phyloP scores from a whole-genome alignment of 306 rosid species.

The Spatholobus suberectus region DNA sequence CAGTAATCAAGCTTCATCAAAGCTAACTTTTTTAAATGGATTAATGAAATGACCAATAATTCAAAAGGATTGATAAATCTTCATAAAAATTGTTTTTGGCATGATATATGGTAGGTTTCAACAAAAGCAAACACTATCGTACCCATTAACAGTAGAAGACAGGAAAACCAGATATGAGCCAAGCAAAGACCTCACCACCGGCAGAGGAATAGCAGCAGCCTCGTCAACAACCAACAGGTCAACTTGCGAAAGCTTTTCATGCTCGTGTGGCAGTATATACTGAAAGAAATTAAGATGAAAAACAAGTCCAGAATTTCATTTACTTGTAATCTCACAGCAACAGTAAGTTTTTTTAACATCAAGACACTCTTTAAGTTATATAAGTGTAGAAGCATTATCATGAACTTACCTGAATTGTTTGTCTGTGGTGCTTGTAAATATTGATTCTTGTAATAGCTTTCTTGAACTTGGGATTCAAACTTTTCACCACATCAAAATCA shows the following conservation, averaged over 20 bases:
- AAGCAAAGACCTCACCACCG: slow-evolving; percentile 85
- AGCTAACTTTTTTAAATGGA: no score
- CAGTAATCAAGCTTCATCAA: no score
- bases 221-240: slow-evolving; percentile 90
- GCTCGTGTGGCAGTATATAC: slow-evolving; percentile 90
- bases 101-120: slow-evolving; percentile 1
- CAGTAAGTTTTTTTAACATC: slow-evolving; percentile 7
- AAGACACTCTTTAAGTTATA: no score
- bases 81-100: neutral
- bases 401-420: slow-evolving; percentile 80
- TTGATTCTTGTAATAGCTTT: slow-evolving; percentile 75
- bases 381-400: slow-evolving; percentile 5
- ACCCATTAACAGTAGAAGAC: slow-evolving; percentile 96
- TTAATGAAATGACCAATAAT: neutral
- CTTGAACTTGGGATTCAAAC: slow-evolving; percentile 67
- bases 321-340: slow-evolving; percentile 13
- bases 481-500: slow-evolving; percentile 79
- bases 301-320: slow-evolving; percentile 27
- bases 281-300: slow-evolving; percentile 50
- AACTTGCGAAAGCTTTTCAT: slow-evolving; percentile 93
- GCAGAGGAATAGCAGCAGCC: slow-evolving; percentile 97
- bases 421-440: slow-evolving; percentile 84
- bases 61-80: neutral
- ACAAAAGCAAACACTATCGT: slow-evolving; percentile 14
- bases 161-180: slow-evolving; percentile 93